Conservation (phyloP, 75 land plant genomes). For the Selaginella moellendorffii region DNA sequence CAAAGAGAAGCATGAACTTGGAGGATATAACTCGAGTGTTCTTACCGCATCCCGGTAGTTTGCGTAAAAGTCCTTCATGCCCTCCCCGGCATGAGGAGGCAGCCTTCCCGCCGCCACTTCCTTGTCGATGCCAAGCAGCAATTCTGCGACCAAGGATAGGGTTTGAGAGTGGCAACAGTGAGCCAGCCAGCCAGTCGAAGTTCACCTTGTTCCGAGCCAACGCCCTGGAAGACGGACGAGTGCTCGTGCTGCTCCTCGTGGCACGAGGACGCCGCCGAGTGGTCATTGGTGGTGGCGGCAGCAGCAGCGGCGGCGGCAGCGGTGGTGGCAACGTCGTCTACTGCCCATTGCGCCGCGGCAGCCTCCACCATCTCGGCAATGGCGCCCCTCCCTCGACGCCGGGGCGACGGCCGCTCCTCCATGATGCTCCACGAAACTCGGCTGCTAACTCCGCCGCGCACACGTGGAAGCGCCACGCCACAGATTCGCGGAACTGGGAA, state of each 20-base stretch:
- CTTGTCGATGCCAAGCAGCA: conserved; percentile 39
- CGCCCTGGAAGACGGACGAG: neutral
- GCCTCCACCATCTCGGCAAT: neutral
- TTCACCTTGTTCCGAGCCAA: neutral
- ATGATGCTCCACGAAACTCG: neutral
- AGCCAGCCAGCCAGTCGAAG: no score
- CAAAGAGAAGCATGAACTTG: neutral
- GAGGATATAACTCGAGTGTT: neutral
- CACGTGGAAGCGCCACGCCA: no score
- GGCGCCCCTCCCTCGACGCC: neutral
- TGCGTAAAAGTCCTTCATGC: conserved; percentile 67
- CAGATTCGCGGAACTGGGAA: no score
- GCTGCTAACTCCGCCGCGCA: neutral
- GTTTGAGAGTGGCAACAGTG: neutral
- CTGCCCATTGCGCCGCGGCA: neutral
- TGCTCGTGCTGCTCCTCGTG: neutral
- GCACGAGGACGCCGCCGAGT: no score
- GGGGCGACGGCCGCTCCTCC: neutral
- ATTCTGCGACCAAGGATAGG: conserved; percentile 25
- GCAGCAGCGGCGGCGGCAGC: no score
- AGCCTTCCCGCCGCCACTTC: conserved; percentile 53
- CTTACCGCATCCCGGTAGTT: conserved; percentile 83
- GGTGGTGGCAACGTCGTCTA: neutral
- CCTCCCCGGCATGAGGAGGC: conserved; percentile 41
- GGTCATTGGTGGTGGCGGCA: no score